These are phyloP conservation scores for Yamadazyma songkhlaensis DNA, from an alignment of 1,139 yeast species.

Conservation along the genomic window DNA sequence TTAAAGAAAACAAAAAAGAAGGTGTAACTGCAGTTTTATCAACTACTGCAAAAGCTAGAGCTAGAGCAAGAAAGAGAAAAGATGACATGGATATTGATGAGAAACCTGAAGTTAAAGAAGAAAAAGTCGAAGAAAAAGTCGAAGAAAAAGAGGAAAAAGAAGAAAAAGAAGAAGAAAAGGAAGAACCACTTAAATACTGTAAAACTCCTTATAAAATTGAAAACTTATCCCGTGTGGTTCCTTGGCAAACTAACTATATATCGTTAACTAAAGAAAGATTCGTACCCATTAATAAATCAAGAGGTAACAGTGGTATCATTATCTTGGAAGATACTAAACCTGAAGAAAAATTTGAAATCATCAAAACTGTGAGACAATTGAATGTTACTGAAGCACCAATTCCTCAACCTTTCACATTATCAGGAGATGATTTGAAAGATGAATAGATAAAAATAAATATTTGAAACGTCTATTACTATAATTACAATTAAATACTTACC, in stretches of 20 bases:
- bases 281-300: conserved; percentile 77
- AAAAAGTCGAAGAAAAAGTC: conserved; percentile 22
- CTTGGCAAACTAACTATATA: conserved; percentile 83
- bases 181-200: conserved; percentile 40
- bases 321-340: conserved; percentile 73
- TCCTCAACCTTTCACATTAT: conserved; percentile 78
- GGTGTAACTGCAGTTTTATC: conserved; percentile 92
- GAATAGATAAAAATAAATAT: conserved; percentile 14
- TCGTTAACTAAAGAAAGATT: conserved; percentile 77
- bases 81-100: conserved; percentile 33
- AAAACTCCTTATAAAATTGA: conserved; percentile 65
- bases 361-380: conserved; percentile 84
- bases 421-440: conserved; percentile 48
- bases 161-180: conserved; percentile 18
- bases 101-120: conserved; percentile 34
- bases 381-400: conserved; percentile 84
- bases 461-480: background rate
- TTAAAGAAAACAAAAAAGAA: conserved; percentile 80
- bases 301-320: conserved; percentile 78
- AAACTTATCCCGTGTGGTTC: conserved; percentile 86
- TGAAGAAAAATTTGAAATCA: conserved; percentile 59
- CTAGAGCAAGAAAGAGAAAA: conserved; percentile 77
- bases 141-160: conserved; percentile 13
- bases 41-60: conserved; percentile 89
- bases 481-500: conserved; percentile 11